phyloP scores from a whole-genome alignment of 2,329 filamentous ascomycete species.

The Ceratocystis cubensis region DNA sequence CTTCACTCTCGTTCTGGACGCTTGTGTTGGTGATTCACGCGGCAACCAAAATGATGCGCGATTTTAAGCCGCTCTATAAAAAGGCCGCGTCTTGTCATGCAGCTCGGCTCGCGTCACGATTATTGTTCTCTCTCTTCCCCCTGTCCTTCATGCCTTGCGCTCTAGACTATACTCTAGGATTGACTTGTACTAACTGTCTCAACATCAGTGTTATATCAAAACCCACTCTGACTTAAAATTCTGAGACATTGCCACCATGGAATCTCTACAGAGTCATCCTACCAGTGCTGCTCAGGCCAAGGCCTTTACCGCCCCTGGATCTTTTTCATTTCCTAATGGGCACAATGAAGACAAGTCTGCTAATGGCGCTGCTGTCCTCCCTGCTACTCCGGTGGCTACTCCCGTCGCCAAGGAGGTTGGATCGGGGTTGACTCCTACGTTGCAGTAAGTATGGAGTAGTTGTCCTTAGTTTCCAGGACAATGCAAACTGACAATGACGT shows the following conservation, averaged over 20 bases:
- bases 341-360: slow-evolving; percentile 48
- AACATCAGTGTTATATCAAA: no score
- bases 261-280: slow-evolving; percentile 82
- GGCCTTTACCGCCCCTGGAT: slow-evolving; percentile 85
- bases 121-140: no score
- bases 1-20: background rate
- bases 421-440: slow-evolving; percentile 75
- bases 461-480: slow-evolving; percentile 22
- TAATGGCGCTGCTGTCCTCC: slow-evolving; percentile 69
- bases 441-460: slow-evolving; percentile 72
- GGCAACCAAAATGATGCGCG: background rate
- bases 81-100: background rate
- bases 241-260: slow-evolving; percentile 43
- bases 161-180: background rate
- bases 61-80: background rate
- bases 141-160: no score
- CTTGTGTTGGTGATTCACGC: background rate
- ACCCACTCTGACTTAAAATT: background rate
- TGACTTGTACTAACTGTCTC: background rate
- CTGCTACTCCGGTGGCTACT: slow-evolving; percentile 81
- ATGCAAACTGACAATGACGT: slow-evolving; percentile 36
- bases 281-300: slow-evolving; percentile 85
- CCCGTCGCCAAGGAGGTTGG: slow-evolving; percentile 70
- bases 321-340: slow-evolving; percentile 80
- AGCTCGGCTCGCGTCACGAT: background rate